These are phyloP conservation scores for Euphorbia tirucalli DNA, from an alignment of 345 rosid species.

Conservation along the genomic window DNA sequence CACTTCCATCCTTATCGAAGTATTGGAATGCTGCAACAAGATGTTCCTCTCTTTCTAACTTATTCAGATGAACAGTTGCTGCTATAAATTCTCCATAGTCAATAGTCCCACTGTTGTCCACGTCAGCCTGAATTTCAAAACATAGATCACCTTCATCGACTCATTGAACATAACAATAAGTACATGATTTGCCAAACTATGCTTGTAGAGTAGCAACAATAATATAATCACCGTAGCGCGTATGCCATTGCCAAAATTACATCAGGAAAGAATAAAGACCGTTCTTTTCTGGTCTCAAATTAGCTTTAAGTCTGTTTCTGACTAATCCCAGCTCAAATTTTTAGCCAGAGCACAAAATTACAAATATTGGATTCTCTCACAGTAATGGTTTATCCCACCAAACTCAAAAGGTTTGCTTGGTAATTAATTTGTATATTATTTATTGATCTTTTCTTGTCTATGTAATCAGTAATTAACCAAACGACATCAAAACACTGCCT, in stretches of 20 bases:
- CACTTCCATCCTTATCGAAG: constrained; percentile 94
- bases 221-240: neutral
- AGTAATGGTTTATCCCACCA: neutral
- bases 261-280: neutral
- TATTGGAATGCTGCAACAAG: constrained; percentile 92
- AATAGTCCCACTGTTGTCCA: constrained; percentile 95
- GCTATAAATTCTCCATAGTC: constrained; percentile 97
- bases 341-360: neutral
- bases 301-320: neutral
- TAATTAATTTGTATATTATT: no score
- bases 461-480: no score
- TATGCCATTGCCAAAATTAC: neutral
- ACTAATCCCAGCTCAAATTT: neutral
- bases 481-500: no score
- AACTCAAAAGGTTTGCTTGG: neutral
- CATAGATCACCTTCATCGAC: constrained; percentile 5
- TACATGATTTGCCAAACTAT: no score
- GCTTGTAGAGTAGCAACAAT: neutral
- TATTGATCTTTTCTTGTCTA: no score
- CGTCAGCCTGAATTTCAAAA: constrained; percentile 69
- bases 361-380: neutral
- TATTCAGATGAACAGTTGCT: constrained; percentile 91
- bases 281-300: neutral
- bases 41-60: constrained; percentile 95
- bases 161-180: constrained; percentile 1